Percentiles rank a stretch among this genome's conserved stretches.
phyloP scores from a whole-genome alignment of 441 rosid genomes.

The Erysimum pusillum region DNA sequence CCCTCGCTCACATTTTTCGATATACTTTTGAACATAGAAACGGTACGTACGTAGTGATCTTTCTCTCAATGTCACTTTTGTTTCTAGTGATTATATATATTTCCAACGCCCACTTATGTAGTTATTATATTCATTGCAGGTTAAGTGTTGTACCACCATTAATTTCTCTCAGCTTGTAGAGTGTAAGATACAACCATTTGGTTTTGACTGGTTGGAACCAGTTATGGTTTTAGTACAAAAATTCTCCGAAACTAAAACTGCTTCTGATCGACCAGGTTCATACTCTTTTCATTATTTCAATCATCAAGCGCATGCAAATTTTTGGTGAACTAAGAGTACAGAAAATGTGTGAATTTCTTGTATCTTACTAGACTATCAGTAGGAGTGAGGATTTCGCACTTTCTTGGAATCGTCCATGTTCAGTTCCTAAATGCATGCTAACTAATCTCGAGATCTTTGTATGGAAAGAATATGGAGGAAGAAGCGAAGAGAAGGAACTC shows the following conservation, averaged over 20 bases:
- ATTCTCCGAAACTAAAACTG: background rate
- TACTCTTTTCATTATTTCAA: background rate
- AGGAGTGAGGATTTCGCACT: background rate
- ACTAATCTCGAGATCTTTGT: background rate
- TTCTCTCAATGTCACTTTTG: background rate
- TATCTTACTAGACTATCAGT: background rate
- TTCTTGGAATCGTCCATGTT: background rate
- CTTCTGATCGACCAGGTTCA: background rate
- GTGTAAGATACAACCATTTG: background rate
- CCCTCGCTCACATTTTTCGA: background rate
- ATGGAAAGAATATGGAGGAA: background rate
- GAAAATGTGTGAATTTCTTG: background rate
- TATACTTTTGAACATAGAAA: background rate
- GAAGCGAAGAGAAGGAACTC: background rate
- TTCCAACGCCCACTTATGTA: background rate
- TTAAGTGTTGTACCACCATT: background rate
- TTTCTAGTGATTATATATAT: background rate
- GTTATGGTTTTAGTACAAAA: background rate
- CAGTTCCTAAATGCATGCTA: background rate
- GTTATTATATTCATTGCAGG: background rate
- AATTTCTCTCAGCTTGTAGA: constrained; percentile 1
- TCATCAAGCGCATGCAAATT: background rate
- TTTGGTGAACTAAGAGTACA: background rate
- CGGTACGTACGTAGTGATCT: background rate
- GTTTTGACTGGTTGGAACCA: background rate